Conservation (phyloP, 2,329 filamentous ascomycete species). For the Helotiales sp. region DNA sequence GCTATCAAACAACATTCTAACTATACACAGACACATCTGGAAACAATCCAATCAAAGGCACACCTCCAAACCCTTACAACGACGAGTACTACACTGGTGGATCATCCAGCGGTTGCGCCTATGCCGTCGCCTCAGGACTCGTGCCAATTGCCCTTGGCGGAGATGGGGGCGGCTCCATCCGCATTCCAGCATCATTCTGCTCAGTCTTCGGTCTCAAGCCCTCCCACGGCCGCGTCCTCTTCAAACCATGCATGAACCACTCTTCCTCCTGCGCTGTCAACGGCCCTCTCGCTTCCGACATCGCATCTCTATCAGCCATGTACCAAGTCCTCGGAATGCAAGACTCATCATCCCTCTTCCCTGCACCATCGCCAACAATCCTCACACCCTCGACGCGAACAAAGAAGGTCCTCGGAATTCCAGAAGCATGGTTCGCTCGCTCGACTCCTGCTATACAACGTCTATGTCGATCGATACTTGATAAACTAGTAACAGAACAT, state of each 20-base stretch:
- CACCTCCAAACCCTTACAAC: constrained; percentile 75
- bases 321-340: constrained; percentile 77
- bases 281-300: constrained; percentile 74
- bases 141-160: constrained; percentile 76
- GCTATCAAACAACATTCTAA: not conserved
- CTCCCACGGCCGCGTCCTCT: constrained; percentile 64
- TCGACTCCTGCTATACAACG: constrained; percentile 63
- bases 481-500: constrained; percentile 51
- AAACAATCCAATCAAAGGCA: constrained; percentile 80
- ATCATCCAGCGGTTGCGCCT: constrained; percentile 89
- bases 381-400: constrained; percentile 40
- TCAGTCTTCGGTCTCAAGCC: constrained; percentile 76
- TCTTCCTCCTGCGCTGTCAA: constrained; percentile 58
- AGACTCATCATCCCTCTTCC: constrained; percentile 65
- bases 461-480: constrained; percentile 61
- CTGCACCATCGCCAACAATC: constrained; percentile 48
- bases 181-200: constrained; percentile 30
- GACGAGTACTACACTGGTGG: constrained; percentile 73
- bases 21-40: constrained; percentile 68
- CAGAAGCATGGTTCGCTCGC: constrained; percentile 66
- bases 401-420: constrained; percentile 60
- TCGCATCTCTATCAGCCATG: constrained; percentile 73
- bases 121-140: constrained; percentile 69
- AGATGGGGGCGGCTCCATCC: constrained; percentile 74
- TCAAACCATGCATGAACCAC: constrained; percentile 42